These are phyloP conservation scores for Termitomyces sp. DNA, from an alignment of 768 basidiomycete species.

Conservation along the genomic window DNA sequence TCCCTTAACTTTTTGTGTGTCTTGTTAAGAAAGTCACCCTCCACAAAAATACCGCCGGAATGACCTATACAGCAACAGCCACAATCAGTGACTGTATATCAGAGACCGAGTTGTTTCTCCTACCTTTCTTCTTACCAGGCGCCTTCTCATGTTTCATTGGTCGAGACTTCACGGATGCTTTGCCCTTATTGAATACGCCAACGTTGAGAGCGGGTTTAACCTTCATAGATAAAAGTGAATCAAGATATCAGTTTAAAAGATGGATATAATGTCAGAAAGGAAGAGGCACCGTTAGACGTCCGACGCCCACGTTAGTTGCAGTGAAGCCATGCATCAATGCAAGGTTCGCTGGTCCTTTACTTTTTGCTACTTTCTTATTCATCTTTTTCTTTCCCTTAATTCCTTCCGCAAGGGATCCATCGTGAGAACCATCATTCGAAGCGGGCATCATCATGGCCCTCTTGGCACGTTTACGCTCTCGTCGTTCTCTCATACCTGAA, in stretches of 20 bases:
- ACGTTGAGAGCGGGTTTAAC: constrained; percentile 38
- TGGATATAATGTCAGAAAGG: not conserved
- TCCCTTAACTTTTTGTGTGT: not conserved
- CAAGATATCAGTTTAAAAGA: not conserved
- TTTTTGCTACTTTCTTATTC: constrained; percentile 23
- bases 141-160: constrained; percentile 14
- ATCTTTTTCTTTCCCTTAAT: constrained; percentile 18
- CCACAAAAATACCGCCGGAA: not conserved
- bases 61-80: not conserved
- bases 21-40: constrained; percentile 9
- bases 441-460: constrained; percentile 46
- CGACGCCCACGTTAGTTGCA: constrained; percentile 58
- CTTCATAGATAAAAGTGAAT: constrained; percentile 21
- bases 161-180: constrained; percentile 45
- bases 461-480: constrained; percentile 59
- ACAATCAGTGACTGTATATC: not conserved
- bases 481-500: constrained; percentile 61
- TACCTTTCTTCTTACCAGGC: constrained; percentile 23
- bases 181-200: constrained; percentile 67
- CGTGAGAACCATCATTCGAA: constrained; percentile 15
- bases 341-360: constrained; percentile 43
- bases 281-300: constrained; percentile 56
- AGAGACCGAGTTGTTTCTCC: not conserved
- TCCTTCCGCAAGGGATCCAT: constrained; percentile 7
- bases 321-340: constrained; percentile 69